A percentile compares a stretch with the other conserved stretches of the same genome.
Conservation (phyloP, 345 rosid species). For the Anastatica hierochuntica region DNA sequence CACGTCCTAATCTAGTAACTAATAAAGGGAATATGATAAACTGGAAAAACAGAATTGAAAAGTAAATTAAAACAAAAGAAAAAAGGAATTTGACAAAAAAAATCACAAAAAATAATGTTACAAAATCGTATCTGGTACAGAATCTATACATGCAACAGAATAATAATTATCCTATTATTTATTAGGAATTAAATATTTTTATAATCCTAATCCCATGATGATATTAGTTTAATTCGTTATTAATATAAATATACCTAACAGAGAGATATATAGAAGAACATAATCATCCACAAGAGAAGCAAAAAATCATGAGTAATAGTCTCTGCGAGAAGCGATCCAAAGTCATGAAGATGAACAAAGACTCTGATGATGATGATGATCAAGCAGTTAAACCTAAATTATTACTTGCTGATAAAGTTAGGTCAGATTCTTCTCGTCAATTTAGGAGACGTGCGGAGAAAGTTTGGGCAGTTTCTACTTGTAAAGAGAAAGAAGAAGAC, state of each 20-base stretch:
- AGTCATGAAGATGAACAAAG: neutral
- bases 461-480: conserved; percentile 2
- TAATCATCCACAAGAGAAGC: neutral
- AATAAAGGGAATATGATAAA: no score
- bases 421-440: conserved; percentile 5
- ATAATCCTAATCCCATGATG: neutral
- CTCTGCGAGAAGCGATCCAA: neutral
- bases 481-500: neutral
- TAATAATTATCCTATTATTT: neutral
- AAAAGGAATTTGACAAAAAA: no score
- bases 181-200: neutral
- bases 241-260: neutral
- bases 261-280: neutral
- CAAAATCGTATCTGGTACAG: neutral
- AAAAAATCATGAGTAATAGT: conserved; percentile 2
- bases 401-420: neutral
- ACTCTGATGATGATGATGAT: conserved; percentile 11
- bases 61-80: no score
- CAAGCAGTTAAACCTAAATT: neutral
- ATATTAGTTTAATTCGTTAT: neutral
- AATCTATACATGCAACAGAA: neutral
- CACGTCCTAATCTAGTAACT: no score
- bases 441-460: conserved; percentile 15
- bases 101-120: neutral
- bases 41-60: neutral